Evolutionary conservation across 1,139 yeast genomes (phyloP).

Genomic region (Taiozyma sp.): DNA sequence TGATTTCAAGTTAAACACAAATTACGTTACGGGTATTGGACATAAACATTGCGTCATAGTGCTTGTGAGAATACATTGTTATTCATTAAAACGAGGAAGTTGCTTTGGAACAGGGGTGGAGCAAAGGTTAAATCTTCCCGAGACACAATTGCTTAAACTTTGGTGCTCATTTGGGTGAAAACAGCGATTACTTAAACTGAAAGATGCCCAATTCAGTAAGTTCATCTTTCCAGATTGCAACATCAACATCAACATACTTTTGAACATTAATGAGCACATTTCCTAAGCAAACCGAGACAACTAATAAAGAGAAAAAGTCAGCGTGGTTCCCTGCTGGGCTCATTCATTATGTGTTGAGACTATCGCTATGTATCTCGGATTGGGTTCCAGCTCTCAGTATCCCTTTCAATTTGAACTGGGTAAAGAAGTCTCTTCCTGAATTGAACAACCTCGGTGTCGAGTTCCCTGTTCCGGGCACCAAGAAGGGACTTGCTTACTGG

Average conservation of each 20-base stretch:
- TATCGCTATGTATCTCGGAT: neutral
- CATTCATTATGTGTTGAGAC: neutral
- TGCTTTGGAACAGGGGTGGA: neutral
- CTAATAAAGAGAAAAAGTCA: neutral
- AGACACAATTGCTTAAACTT: neutral
- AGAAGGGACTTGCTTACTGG: constrained; percentile 20
- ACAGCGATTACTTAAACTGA: neutral
- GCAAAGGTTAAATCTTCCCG: neutral
- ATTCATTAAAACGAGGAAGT: too few species aligned
- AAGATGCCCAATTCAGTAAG: too few species aligned
- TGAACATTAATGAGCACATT: neutral
- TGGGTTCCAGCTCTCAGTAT: neutral
- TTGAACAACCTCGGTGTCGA: neutral
- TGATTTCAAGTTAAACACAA: too few species aligned
- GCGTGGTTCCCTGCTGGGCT: neutral
- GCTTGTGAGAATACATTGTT: too few species aligned
- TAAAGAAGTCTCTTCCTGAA: neutral
- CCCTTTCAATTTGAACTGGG: neutral
- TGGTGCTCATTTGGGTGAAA: neutral
- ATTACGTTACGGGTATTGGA: neutral
- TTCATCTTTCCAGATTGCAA: too few species aligned
- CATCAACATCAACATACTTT: too few species aligned
- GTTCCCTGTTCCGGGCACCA: constrained; percentile 5
- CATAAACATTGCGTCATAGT: too few species aligned
- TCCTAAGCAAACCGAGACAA: neutral